Conservation (phyloP, 1,139 yeast species). For the Magnusiomyces clavatus region DNA sequence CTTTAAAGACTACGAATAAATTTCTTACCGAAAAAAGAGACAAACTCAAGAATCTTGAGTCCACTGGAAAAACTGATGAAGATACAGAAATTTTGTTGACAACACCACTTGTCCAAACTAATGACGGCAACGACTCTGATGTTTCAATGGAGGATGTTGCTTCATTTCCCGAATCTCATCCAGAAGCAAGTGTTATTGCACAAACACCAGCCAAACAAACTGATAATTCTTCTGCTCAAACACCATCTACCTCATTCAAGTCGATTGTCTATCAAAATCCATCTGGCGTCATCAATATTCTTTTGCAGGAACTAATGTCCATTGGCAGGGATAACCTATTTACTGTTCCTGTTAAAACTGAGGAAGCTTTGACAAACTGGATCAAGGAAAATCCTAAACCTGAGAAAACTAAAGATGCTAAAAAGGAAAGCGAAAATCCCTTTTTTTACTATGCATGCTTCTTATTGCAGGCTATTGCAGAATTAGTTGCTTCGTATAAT, state of each 20-base stretch:
- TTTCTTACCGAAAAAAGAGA: too few species aligned
- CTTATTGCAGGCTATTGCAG: slow-evolving; percentile 60
- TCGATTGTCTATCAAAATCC: slow-evolving; percentile 23
- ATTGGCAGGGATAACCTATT: slow-evolving; percentile 27
- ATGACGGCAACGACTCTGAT: slow-evolving; percentile 11
- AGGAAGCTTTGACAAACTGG: slow-evolving; percentile 19
- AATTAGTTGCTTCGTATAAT: slow-evolving; percentile 69
- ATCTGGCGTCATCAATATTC: slow-evolving; percentile 54
- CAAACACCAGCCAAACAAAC: not conserved
- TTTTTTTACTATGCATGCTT: slow-evolving; percentile 61
- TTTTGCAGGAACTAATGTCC: slow-evolving; percentile 58
- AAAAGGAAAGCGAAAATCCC: slow-evolving; percentile 32
- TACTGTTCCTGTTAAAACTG: slow-evolving; percentile 20
- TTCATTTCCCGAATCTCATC: not conserved
- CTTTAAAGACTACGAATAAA: too few species aligned
- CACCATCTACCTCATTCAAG: slow-evolving; percentile 2
- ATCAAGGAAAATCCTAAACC: slow-evolving; percentile 22
- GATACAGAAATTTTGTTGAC: too few species aligned
- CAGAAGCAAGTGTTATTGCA: not conserved
- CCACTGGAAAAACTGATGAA: too few species aligned
- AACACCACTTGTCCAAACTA: not conserved
- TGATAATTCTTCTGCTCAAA: not conserved
- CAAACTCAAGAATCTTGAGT: too few species aligned
- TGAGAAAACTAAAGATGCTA: slow-evolving; percentile 19
- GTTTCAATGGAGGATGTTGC: slow-evolving; percentile 15